These are phyloP conservation scores for Alternaria alternata DNA, from an alignment of 2,329 filamentous ascomycete species.

Conservation along the genomic window DNA sequence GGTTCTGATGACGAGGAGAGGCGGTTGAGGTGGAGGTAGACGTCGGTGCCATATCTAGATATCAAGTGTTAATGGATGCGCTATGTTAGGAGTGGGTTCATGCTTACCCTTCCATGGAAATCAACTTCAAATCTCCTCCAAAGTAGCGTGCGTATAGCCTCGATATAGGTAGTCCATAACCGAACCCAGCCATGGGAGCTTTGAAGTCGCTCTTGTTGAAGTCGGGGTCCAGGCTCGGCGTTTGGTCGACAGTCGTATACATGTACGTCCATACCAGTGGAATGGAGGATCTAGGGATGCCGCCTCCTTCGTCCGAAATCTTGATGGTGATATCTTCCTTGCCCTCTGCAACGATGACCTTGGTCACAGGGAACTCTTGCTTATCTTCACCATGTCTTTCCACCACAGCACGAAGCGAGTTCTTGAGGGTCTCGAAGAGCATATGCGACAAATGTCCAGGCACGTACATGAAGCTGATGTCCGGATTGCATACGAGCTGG, in stretches of 20 bases:
- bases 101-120: constrained; percentile 97
- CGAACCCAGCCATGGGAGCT: constrained; percentile 98
- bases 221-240: constrained; percentile 92
- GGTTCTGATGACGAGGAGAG: constrained; percentile 95
- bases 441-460: constrained; percentile 98
- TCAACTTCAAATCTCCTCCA: constrained; percentile 94
- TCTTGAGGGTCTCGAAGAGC: constrained; percentile 99
- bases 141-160: constrained; percentile 96
- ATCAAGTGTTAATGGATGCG: constrained; percentile 24
- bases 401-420: constrained; percentile 94
- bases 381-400: constrained; percentile 95
- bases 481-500: constrained; percentile 92
- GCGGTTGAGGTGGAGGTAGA: constrained; percentile 96
- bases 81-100: not conserved
- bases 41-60: constrained; percentile 90
- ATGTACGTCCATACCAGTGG: constrained; percentile 99
- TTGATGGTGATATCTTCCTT: constrained; percentile 99
- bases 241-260: constrained; percentile 98
- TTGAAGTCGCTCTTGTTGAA: constrained; percentile 99
- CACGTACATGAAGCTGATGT: constrained; percentile 99
- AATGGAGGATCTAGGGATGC: constrained; percentile 90
- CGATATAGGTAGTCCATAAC: constrained; percentile 95
- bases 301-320: constrained; percentile 94
- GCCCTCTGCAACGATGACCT: constrained; percentile 96
- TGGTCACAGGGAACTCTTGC: constrained; percentile 94